These are phyloP conservation scores for Chlorella sp. DNA, from an alignment of 139 green algal species.

Conservation along the genomic window DNA sequence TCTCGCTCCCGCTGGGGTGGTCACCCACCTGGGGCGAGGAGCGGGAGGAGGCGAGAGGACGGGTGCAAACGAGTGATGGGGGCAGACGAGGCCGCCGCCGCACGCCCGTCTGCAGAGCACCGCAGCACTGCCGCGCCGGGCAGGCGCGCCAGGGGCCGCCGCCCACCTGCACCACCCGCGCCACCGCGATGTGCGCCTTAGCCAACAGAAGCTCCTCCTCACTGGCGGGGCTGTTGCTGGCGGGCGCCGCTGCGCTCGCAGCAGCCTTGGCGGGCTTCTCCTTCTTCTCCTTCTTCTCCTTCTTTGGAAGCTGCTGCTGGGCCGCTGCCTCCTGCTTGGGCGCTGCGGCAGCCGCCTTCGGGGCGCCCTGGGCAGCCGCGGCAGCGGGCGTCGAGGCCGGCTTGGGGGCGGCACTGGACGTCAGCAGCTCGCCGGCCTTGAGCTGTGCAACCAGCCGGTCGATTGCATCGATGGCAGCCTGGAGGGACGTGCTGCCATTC, in stretches of 20 bases:
- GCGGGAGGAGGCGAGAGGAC: too few relatives aligned
- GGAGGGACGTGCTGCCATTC: too few relatives aligned
- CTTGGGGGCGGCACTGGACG: not conserved
- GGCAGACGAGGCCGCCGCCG: too few relatives aligned
- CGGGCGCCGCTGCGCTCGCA: not conserved
- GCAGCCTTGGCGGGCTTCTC: conserved; percentile 7
- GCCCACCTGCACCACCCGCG: too few relatives aligned
- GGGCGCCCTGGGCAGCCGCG: not conserved
- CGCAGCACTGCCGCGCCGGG: too few relatives aligned
- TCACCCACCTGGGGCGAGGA: too few relatives aligned
- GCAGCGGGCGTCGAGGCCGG: not conserved
- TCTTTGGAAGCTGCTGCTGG: not conserved
- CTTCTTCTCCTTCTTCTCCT: not conserved
- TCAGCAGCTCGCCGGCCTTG: not conserved
- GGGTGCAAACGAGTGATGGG: too few relatives aligned
- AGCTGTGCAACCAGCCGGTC: not conserved
- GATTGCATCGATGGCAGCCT: not conserved
- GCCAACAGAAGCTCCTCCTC: conserved; percentile 16
- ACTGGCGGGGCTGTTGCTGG: conserved; percentile 4
- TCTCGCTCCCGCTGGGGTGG: conserved; percentile 19
- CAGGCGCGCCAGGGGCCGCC: too few relatives aligned
- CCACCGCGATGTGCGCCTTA: conserved; percentile 27
- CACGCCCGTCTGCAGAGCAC: too few relatives aligned
- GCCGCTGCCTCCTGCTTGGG: not conserved
- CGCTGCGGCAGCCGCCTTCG: not conserved